Evolutionary conservation across 306 rosid genomes (phyloP).

Genomic region (Medicago lupulina): DNA sequence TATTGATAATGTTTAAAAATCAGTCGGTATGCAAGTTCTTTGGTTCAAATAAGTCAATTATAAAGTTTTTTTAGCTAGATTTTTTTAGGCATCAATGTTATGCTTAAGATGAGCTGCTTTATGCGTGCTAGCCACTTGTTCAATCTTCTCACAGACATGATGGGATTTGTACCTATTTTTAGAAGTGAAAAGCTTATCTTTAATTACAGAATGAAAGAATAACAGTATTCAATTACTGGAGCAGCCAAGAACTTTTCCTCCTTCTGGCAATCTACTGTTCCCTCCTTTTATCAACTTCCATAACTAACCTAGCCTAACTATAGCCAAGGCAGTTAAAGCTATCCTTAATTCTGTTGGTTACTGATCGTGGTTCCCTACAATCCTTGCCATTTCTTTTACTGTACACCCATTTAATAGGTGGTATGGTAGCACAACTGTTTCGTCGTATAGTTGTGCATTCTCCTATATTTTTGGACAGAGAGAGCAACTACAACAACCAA

Average conservation of each 20-base stretch:
- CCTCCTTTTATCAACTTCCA: neutral
- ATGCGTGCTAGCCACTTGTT: neutral
- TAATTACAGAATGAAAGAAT: neutral
- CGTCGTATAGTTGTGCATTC: too few relatives aligned
- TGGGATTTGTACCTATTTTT: neutral
- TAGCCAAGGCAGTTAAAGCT: neutral
- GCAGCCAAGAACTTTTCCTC: constrained; percentile 2
- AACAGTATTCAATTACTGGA: neutral
- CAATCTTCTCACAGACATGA: neutral
- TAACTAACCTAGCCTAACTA: constrained; percentile 2
- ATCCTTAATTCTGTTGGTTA: neutral
- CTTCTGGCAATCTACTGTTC: neutral
- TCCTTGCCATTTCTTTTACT: too few relatives aligned
- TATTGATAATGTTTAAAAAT: constrained; percentile 11
- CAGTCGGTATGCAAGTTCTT: constrained; percentile 28
- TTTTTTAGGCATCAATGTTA: neutral
- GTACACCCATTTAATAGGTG: too few relatives aligned
- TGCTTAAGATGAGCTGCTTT: constrained; percentile 1
- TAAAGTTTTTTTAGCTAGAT: neutral
- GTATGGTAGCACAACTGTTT: too few relatives aligned
- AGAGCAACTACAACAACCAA: too few relatives aligned
- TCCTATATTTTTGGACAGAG: too few relatives aligned
- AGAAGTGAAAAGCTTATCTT: neutral
- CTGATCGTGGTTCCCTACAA: neutral
- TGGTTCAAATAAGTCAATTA: constrained; percentile 15